Percentiles rank a stretch among this genome's conserved stretches.
These are phyloP conservation scores for Penicillium verhagenii DNA, from an alignment of 495 filamentous ascomycete species.

Conservation along the genomic window DNA sequence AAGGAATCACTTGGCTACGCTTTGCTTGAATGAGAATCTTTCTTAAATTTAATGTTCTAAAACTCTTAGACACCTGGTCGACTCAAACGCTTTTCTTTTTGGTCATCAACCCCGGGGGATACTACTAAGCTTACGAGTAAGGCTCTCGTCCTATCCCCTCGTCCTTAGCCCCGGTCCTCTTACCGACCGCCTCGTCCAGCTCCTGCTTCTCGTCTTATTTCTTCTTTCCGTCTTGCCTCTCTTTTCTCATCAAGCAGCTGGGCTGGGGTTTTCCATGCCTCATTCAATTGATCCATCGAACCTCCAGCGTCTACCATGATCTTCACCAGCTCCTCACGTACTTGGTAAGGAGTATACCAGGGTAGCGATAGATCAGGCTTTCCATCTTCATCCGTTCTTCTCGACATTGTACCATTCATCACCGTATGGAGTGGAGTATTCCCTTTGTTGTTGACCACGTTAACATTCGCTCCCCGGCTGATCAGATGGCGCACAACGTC, in stretches of 20 bases:
- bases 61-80: too few relatives aligned
- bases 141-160: too few relatives aligned
- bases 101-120: too few relatives aligned
- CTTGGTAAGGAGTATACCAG: neutral
- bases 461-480: neutral
- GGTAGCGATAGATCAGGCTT: neutral
- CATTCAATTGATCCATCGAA: neutral
- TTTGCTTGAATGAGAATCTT: too few relatives aligned
- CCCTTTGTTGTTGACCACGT: neutral
- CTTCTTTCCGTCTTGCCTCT: neutral
- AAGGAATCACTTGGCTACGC: too few relatives aligned
- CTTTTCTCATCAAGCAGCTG: neutral
- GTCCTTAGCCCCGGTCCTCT: too few relatives aligned
- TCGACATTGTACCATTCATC: neutral
- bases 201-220: too few relatives aligned
- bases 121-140: too few relatives aligned
- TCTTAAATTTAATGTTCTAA: too few relatives aligned
- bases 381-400: neutral
- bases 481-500: neutral
- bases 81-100: too few relatives aligned
- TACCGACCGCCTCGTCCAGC: too few relatives aligned
- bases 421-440: neutral
- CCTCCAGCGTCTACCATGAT: constrained; percentile 1
- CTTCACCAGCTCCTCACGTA: neutral
- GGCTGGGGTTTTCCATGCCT: neutral